Conservation (phyloP, 305 asterid species). For the Caryopteris hybrid region DNA sequence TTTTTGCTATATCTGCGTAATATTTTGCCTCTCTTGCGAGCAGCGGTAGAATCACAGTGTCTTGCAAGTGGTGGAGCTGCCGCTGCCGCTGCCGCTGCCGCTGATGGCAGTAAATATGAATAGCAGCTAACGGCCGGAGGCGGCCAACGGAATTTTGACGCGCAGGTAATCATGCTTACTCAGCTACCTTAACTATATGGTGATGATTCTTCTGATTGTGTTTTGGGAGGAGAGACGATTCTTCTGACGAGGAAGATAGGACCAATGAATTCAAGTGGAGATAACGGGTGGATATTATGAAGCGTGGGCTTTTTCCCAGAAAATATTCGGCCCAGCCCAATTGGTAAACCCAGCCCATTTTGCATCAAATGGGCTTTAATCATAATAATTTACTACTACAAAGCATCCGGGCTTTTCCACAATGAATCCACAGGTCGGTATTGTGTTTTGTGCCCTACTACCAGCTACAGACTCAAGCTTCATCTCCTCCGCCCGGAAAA, state of each 20-base stretch:
- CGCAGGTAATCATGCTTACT: neutral
- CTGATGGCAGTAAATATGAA: neutral
- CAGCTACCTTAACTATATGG: neutral
- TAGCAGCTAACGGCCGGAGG: neutral
- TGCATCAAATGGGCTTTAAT: neutral
- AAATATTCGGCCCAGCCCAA: neutral
- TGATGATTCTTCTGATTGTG: neutral
- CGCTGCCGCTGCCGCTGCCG: neutral
- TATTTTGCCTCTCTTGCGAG: neutral
- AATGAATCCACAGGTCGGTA: too few species aligned
- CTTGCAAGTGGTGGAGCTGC: neutral
- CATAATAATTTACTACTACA: neutral
- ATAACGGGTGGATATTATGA: neutral
- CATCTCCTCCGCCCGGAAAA: neutral
- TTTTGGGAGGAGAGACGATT: too few species aligned
- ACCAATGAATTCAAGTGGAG: neutral
- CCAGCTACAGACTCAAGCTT: neutral
- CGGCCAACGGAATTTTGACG: conserved; percentile 1
- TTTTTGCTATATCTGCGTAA: neutral
- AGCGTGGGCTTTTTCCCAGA: too few species aligned
- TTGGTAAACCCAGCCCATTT: neutral
- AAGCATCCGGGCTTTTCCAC: neutral
- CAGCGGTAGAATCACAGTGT: neutral
- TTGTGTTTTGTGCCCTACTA: too few species aligned
- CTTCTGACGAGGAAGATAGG: too few species aligned